Conservation (phyloP, 257 asterid genomes). For the Capsicum pubescens region DNA sequence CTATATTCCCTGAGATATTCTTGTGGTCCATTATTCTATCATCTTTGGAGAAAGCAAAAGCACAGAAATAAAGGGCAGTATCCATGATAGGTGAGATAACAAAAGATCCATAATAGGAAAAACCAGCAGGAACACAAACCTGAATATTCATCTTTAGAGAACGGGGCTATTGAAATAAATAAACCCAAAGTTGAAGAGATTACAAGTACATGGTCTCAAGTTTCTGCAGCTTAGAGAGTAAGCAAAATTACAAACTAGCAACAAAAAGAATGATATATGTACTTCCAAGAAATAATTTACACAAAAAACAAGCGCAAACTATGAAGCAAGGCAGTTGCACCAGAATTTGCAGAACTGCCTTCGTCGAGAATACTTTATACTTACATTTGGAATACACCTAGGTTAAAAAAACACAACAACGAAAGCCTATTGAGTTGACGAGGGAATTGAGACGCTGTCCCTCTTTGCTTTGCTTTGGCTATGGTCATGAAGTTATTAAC, state of each 20-base stretch:
- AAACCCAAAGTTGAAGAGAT: slow-evolving; percentile 35
- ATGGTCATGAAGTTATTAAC: slow-evolving; percentile 49
- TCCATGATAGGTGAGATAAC: not conserved
- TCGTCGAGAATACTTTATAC: slow-evolving; percentile 48
- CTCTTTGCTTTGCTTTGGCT: slow-evolving; percentile 38
- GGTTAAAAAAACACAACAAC: slow-evolving; percentile 42
- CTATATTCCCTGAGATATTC: not conserved
- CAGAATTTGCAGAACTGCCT: slow-evolving; percentile 39
- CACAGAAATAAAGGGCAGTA: not conserved
- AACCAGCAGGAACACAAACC: not conserved
- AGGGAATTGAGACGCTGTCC: slow-evolving; percentile 31
- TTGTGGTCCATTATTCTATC: not conserved
- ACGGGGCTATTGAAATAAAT: slow-evolving; percentile 24
- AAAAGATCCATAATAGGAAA: not conserved
- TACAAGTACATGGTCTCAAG: slow-evolving; percentile 46
- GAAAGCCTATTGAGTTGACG: slow-evolving; percentile 41
- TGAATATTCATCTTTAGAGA: not conserved
- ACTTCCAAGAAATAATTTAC: slow-evolving; percentile 63
- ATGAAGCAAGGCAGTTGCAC: slow-evolving; percentile 39
- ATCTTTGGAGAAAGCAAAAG: slow-evolving; percentile 11
- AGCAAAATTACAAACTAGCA: slow-evolving; percentile 39
- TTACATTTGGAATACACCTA: slow-evolving; percentile 51
- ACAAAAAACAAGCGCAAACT: slow-evolving; percentile 40
- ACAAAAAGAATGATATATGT: slow-evolving; percentile 44
- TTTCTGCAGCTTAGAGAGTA: slow-evolving; percentile 44